Evolutionary conservation across 345 rosid species (phyloP).

Genomic region (Dovyalis caffra): DNA sequence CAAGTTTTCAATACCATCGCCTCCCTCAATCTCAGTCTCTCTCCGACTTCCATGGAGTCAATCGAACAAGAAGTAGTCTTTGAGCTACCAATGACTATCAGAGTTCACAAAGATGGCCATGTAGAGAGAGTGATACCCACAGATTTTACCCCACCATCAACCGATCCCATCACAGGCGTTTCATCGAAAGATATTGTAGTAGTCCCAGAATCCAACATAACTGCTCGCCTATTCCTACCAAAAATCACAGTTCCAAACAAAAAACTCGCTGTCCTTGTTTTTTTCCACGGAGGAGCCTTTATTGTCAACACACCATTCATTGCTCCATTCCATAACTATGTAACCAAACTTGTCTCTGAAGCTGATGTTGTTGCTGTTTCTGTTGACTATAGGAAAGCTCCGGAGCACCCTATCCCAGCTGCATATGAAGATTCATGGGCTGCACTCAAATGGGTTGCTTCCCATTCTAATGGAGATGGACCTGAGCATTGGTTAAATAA

Average conservation of each 20-base stretch:
- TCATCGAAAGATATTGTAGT: slow-evolving; percentile 42
- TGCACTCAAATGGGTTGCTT: slow-evolving; percentile 28
- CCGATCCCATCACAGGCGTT: slow-evolving; percentile 30
- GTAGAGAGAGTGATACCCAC: slow-evolving; percentile 40
- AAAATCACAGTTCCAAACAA: slow-evolving; percentile 11
- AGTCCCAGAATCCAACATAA: slow-evolving; percentile 25
- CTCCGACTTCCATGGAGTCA: slow-evolving; percentile 1
- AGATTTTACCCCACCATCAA: slow-evolving; percentile 38
- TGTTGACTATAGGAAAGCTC: slow-evolving; percentile 43
- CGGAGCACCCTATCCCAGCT: slow-evolving; percentile 44
- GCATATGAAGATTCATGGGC: slow-evolving; percentile 50
- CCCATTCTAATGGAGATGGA: slow-evolving; percentile 11
- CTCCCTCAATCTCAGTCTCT: background rate
- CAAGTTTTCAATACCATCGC: background rate
- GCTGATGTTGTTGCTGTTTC: slow-evolving; percentile 43
- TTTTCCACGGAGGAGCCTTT: slow-evolving; percentile 61
- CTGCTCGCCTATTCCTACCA: slow-evolving; percentile 53
- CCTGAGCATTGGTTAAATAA: slow-evolving; percentile 27
- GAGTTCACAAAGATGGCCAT: slow-evolving; percentile 40
- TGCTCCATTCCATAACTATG: slow-evolving; percentile 27
- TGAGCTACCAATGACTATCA: slow-evolving; percentile 6
- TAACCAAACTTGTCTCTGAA: slow-evolving; percentile 27
- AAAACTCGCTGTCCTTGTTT: slow-evolving; percentile 48
- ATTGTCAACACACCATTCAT: slow-evolving; percentile 43
- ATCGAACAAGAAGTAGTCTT: slow-evolving; percentile 2